Base-by-base conservation (phyloP, 2,329 filamentous ascomycete species). In the Penicillium sp. region DNA sequence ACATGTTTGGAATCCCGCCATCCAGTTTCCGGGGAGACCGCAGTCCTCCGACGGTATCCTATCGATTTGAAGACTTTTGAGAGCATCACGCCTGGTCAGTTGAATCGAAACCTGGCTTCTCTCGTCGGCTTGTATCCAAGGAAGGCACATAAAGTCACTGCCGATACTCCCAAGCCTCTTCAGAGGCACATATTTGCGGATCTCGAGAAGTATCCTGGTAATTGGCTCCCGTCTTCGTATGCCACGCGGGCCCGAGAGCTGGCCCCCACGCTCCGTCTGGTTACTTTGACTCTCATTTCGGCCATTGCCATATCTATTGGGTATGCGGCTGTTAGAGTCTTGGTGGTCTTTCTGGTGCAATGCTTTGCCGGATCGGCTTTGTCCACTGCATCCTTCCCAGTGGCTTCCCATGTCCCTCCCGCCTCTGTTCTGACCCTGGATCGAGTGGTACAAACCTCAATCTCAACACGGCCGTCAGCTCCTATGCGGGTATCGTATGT, bases 41-140 rank as follows among this genome's bases (percentile, higher is more conserved):
- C 64, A 11, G 67, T 77, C 19, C 50, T 76, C 38, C 69, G 67
- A 62, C 73, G 68, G 43, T 79, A 68, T 56, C 78, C 79, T 15
- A 76, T 81, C 55, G 78, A 81, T 59, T 59, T 81, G 46, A 70
- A 72, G 58, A 79, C 76, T 0, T 81, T 81, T 51, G 70, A 80
- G 60, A 78, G 74, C 55, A 78, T 81, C 59, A 73, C 78, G 15
- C 73, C 78, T 13, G 65, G 72, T 13, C 77, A 80, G 47, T 68
- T 81, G 29, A 80, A 80, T 61, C 70, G 75, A 34, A 79, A 80
- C 55, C 63, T 81, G 25, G 76, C 78, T 31, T 78, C 74, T 23
- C 68, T 79, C 38, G 71, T 70, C 40, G 67, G 65, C 21, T 66
- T 71, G 31, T 71, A 70, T 57, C 64, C 68, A 23, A 70, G 63